Percentiles rank a stretch among this genome's conserved stretches.
Conservation (phyloP, 1,284 basidiomycete genomes). For the Apiotrichum gamsii region DNA sequence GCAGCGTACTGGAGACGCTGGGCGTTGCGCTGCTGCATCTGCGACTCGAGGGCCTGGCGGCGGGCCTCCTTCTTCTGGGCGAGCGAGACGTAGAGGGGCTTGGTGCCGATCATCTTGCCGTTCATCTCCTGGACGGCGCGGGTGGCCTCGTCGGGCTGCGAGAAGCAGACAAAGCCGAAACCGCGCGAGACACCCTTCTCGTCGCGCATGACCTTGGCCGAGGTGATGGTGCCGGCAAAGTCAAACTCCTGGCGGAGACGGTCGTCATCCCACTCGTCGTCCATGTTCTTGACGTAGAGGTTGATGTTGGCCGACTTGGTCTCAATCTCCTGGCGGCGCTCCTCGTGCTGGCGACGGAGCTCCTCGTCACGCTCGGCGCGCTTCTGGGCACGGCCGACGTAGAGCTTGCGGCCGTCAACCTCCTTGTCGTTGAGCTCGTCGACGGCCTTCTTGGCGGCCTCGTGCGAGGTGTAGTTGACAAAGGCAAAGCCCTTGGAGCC, state of each 20-base stretch:
- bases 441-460: constrained; percentile 84
- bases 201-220: constrained; percentile 99
- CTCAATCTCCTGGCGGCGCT: constrained; percentile 93
- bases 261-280: constrained; percentile 88
- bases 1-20: constrained; percentile 92
- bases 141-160: constrained; percentile 95
- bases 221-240: constrained; percentile 93
- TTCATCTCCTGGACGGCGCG: constrained; percentile 99
- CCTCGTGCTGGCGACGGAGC: constrained; percentile 87
- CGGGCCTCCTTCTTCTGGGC: constrained; percentile 98
- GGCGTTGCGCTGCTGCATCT: constrained; percentile 86
- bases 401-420: constrained; percentile 81
- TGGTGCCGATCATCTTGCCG: constrained; percentile 99
- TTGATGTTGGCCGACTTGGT: constrained; percentile 99
- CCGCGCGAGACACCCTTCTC: constrained; percentile 74
- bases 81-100: constrained; percentile 97
- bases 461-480: constrained; percentile 92
- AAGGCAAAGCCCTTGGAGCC: constrained; percentile 93
- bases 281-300: constrained; percentile 96
- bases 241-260: constrained; percentile 93
- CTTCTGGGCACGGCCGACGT: constrained; percentile 96
- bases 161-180: constrained; percentile 99
- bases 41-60: constrained; percentile 96
- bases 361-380: constrained; percentile 98
- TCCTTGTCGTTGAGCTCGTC: constrained; percentile 87